These are phyloP conservation scores for Xylaria telfairii DNA, from an alignment of 495 filamentous ascomycete species.

Conservation along the genomic window DNA sequence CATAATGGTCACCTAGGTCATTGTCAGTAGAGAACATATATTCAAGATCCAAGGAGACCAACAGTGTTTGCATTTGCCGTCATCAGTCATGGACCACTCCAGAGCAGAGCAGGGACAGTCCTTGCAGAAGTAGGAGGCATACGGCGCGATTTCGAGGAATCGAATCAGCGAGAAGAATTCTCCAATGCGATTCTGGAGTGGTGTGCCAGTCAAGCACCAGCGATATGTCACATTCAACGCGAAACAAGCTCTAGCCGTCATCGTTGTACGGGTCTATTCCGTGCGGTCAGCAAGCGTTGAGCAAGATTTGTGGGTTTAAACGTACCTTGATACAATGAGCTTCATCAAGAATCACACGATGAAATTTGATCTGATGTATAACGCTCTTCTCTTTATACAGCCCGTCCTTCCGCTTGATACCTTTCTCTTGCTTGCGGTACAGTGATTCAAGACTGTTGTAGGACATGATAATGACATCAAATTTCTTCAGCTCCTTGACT, in stretches of 20 bases:
- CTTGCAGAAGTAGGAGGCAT: constrained; percentile 92
- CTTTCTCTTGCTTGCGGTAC: constrained; percentile 90
- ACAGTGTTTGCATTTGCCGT: constrained; percentile 72
- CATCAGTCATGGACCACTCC: constrained; percentile 79
- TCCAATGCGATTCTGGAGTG: constrained; percentile 94
- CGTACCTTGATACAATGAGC: constrained; percentile 90
- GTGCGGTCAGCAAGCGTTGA: constrained; percentile 33
- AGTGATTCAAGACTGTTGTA: constrained; percentile 93
- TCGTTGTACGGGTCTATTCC: constrained; percentile 69
- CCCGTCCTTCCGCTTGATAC: constrained; percentile 78
- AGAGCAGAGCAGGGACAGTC: constrained; percentile 77
- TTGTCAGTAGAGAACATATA: constrained; percentile 27
- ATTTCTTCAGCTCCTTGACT: constrained; percentile 74
- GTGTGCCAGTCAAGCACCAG: constrained; percentile 95
- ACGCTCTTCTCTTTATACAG: constrained; percentile 76
- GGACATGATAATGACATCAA: constrained; percentile 94
- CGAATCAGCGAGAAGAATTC: constrained; percentile 95
- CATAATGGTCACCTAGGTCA: constrained; percentile 53
- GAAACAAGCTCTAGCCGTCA: constrained; percentile 92
- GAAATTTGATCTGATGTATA: constrained; percentile 85
- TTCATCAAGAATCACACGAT: constrained; percentile 93
- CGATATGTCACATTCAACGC: constrained; percentile 84
- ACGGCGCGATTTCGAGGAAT: constrained; percentile 85
- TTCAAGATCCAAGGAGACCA: constrained; percentile 31
- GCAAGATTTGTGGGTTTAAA: neutral